Evolutionary conservation across 331 rosid genomes (phyloP), one percentile per base, ranked within the genome.

Genomic region (Saraca asoca): DNA sequence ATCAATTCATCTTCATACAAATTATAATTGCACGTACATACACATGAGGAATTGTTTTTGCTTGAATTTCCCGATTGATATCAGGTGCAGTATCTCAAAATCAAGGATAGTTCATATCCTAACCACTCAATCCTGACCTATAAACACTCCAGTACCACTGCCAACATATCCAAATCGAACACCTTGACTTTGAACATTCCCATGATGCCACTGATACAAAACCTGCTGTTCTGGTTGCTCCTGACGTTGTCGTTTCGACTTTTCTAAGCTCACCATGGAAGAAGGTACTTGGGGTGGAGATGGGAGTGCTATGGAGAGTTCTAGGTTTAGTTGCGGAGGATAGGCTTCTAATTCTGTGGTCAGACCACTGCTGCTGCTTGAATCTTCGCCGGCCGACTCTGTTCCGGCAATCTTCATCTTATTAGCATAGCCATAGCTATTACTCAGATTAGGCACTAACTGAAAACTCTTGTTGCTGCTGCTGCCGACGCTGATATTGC

Each of bases 251-350:
- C 29, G 44, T 68, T 66, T 70, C 39, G 66, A 59, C 45, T 59
- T 61, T 2, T 73, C 20, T n/a, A 29, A 10, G 35, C 19, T 51
- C 5, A 5, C 12, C 31, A 24, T 24, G 31, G 31, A 24, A 7
- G 73, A 50, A 44, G 77, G 19, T 52, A 7, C 43, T 16, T 60
- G 12, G 20, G 16, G 49, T 7, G 31, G 42, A 19, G 74, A 69
- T 5, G 84, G 84, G 43, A 80, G 86, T 9, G 79, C 88, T 16
- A 86, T 78, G 17, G 91, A 78, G 62, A 86, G 86, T 15, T 86
- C 88, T 62, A 86, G 79, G 84, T 83, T 83, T 49, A 86, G 70
- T 16, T 69, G 66, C 19, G 62, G 52, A 41, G 60, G 59, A 24
- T 5, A 62, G 0, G 46, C 39, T 53, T 82, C 82, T 7, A 39